These are phyloP conservation scores for Hamamelis virginiana DNA, from an alignment of 164 flowering plant genomes.

Conservation along the genomic window DNA sequence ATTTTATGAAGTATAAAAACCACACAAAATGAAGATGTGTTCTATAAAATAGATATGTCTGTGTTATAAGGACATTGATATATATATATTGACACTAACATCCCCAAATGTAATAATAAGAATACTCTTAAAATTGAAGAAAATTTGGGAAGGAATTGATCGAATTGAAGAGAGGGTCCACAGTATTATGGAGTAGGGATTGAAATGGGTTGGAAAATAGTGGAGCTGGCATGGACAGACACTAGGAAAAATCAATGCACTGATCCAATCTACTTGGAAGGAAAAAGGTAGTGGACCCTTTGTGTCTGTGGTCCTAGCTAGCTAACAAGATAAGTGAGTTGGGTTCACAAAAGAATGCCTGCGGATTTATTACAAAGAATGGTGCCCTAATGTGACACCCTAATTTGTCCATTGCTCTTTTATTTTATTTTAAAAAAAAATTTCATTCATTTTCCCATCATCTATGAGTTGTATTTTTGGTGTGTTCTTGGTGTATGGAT, in stretches of 20 bases:
- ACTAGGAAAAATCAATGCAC: background rate
- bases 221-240: background rate
- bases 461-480: background rate
- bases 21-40: too few relatives aligned
- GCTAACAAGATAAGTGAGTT: background rate
- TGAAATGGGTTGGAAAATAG: background rate
- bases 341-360: background rate
- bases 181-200: background rate
- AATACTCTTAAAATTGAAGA: too few relatives aligned
- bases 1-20: too few relatives aligned
- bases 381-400: background rate
- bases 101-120: too few relatives aligned
- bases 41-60: too few relatives aligned
- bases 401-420: background rate
- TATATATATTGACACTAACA: too few relatives aligned
- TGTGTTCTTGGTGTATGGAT: background rate
- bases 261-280: background rate
- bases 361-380: background rate
- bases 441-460: background rate
- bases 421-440: too few relatives aligned
- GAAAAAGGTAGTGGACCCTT: background rate
- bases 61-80: too few relatives aligned
- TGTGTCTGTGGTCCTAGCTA: constrained; percentile 1
- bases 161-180: background rate
- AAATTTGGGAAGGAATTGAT: background rate